phyloP scores from a whole-genome alignment of 1,284 basidiomycete genomes.

The Puccinia coronata region DNA sequence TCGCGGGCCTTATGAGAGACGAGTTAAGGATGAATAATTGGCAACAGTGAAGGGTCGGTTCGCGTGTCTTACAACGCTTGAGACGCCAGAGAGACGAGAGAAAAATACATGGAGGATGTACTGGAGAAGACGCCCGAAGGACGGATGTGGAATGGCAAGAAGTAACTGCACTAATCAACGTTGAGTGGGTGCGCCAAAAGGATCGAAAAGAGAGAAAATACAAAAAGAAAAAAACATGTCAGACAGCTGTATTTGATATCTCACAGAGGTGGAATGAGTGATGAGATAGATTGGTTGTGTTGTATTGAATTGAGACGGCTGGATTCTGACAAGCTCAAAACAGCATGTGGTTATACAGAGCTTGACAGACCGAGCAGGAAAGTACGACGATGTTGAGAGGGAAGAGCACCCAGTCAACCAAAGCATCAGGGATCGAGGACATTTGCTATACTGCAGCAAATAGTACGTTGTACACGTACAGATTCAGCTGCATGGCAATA shows the following conservation, averaged over 20 bases:
- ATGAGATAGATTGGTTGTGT: constrained; percentile 31
- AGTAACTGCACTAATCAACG: constrained; percentile 29
- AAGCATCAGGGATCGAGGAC: constrained; percentile 16
- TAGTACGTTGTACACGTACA: not conserved
- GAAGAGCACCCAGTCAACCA: not conserved
- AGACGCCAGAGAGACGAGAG: constrained; percentile 1
- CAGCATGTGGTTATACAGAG: constrained; percentile 36
- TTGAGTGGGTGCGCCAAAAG: constrained; percentile 26
- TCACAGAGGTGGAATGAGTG: constrained; percentile 23
- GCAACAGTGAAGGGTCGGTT: not conserved
- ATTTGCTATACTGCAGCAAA: constrained; percentile 7
- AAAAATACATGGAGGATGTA: constrained; percentile 14
- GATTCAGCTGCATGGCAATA: not conserved
- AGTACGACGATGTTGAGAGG: not conserved
- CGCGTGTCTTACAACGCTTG: not conserved
- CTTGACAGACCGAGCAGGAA: not conserved
- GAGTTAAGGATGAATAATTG: constrained; percentile 10
- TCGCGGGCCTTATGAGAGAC: not conserved
- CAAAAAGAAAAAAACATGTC: not conserved
- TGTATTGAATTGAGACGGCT: constrained; percentile 29
- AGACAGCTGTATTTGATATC: constrained; percentile 40
- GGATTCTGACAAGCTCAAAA: constrained; percentile 36
- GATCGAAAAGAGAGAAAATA: not conserved
- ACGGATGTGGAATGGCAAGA: constrained; percentile 29
- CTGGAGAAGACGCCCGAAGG: constrained; percentile 17